Base-by-base conservation (phyloP, 1,139 yeast genomes). In the Pichia sp. region DNA sequence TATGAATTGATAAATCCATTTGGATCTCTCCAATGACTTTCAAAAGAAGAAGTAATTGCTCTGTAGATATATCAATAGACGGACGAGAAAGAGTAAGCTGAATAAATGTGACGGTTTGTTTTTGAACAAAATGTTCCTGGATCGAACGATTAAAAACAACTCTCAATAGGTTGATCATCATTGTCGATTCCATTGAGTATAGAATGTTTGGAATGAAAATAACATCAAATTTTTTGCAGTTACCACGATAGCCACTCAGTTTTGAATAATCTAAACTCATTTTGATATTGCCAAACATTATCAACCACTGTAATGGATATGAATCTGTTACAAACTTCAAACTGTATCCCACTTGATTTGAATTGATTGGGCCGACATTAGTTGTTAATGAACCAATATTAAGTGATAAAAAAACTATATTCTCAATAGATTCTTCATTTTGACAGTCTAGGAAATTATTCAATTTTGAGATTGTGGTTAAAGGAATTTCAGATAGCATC, bases 331-430 rank as follows among this genome's bases (percentile, higher is more conserved):
- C 66, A 55, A 77, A 82, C 23, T 72, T 56, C 3, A 80, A 67
- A 46, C 80, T 81, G 57, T 70, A 82, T 0, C 88, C 90, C 1
- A 87, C 79, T 9, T 74, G 65, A 38, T 60, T 62, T 10, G 60
- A 53, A 28, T 59, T 52, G 29, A 75, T 49, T 45, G 67, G 63
- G 23, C 64, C 57, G 27, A 66, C 52, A 51, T 67, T 68, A 3
- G 50, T 29, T 4, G 44, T 42, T 56, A 55, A 3, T 66, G 68
- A 51, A 65, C 70, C 44, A 62, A 61, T 27, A 50, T 52, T 39
- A 60, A 50, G 36, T 61, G 67, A 37, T 2, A 46, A 39, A 65
- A 59, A 27, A 62, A 67, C 16, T 43, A 55, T 4, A 68, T 71
- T 40, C 44, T 54, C 29, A 47, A 48, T 27, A 42, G 49, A 27